Percentiles rank a stretch among this genome's conserved stretches.
Evolutionary conservation across 331 rosid species (phyloP).

Genomic region (Malus hybrid): DNA sequence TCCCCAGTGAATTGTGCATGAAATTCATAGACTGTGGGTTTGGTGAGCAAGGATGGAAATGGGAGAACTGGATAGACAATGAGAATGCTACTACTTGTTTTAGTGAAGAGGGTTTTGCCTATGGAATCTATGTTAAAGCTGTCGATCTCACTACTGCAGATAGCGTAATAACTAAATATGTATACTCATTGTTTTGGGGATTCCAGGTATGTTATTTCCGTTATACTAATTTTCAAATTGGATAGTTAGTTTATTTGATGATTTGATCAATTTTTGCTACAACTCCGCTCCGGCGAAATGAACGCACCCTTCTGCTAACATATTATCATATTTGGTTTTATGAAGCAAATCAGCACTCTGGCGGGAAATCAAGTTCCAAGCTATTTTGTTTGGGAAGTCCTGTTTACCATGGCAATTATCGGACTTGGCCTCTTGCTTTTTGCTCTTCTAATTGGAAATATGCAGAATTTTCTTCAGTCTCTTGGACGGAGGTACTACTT

Average conservation of each 20-base stretch:
- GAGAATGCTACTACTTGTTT: constrained; percentile 37
- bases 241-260: no score
- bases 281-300: no score
- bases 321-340: no score
- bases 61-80: constrained; percentile 10
- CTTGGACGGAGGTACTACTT: constrained; percentile 63
- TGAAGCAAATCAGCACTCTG: constrained; percentile 88
- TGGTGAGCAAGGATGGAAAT: constrained; percentile 1
- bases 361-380: constrained; percentile 82
- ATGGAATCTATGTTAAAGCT: constrained; percentile 56
- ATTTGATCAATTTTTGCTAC: no score
- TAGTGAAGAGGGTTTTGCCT: constrained; percentile 5
- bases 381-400: constrained; percentile 66
- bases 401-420: constrained; percentile 69
- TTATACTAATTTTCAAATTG: constrained; percentile 4
- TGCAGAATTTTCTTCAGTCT: constrained; percentile 82
- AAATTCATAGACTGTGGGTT: constrained; percentile 59
- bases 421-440: constrained; percentile 71
- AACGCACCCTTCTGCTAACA: no score
- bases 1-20: constrained; percentile 16
- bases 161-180: constrained; percentile 44
- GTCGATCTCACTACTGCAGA: constrained; percentile 46
- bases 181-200: constrained; percentile 78
- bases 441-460: constrained; percentile 78
- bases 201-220: constrained; percentile 56